Conservation (phyloP, 495 filamentous ascomycete genomes). For the Aspergillus ostianus region DNA sequence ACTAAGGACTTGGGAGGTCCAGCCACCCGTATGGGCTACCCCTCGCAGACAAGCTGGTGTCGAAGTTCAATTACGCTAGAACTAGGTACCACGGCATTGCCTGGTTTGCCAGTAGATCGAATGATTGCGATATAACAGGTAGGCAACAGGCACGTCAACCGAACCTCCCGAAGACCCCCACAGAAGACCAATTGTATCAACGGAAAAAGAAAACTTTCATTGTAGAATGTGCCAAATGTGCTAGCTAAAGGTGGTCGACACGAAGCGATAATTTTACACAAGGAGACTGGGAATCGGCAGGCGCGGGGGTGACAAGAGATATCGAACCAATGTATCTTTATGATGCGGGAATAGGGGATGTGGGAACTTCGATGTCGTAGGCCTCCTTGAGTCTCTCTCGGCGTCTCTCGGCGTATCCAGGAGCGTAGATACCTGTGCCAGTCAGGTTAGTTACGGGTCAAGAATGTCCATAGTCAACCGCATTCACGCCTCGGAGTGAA, state of each 20-base stretch:
- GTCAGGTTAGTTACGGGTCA: constrained; percentile 25
- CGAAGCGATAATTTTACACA: constrained; percentile 46
- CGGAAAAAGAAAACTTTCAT: constrained; percentile 19
- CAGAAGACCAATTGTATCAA: neutral
- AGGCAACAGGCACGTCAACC: neutral
- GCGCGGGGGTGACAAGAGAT: constrained; percentile 13
- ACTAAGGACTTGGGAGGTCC: too few species aligned
- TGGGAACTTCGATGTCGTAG: constrained; percentile 81
- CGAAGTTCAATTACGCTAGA: too few species aligned
- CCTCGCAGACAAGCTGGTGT: too few species aligned
- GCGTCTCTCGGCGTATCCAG: constrained; percentile 85
- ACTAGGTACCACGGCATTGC: too few species aligned
- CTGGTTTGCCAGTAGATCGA: neutral
- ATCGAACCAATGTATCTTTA: constrained; percentile 30
- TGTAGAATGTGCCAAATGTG: constrained; percentile 29
- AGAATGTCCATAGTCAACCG: too few species aligned
- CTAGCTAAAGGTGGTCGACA: constrained; percentile 37
- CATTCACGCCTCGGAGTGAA: constrained; percentile 3
- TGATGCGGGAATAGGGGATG: constrained; percentile 40
- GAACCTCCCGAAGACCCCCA: neutral
- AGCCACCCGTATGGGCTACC: too few species aligned
- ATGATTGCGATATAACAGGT: neutral
- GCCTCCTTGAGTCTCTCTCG: constrained; percentile 79
- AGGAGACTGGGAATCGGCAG: constrained; percentile 25
- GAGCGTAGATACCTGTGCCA: constrained; percentile 69